Base-by-base conservation (phyloP, 2,329 filamentous ascomycete genomes). In the Trichoderma sp. region DNA sequence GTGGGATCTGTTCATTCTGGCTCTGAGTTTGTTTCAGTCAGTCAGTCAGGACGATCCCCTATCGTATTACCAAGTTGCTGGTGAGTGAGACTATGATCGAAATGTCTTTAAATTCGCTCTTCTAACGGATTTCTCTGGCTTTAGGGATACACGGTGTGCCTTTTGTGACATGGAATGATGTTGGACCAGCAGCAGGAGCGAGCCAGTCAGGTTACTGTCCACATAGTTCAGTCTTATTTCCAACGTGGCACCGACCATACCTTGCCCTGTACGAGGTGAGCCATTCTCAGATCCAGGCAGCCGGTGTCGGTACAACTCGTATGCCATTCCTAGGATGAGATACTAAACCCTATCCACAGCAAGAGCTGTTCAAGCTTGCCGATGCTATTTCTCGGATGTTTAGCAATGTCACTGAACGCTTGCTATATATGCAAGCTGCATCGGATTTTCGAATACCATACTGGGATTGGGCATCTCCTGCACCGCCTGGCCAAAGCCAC, bases 171-270 rank as follows among this genome's bases (percentile, higher is more conserved):
- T 90, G 87, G 86, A 86, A 84, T 34, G 85, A 82, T 39, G 88
- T 89, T 26, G 76, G 81, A 63, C 83, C 85, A 70, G 83, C 81
- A 2, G 77, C 84, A 3, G 88, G 87, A 2, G 88, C 86, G 72
- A 83, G 85, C 71, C 82, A 84, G 51, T 84, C 86, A 18, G 93
- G 93, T 64, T 97, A 94, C 79, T 97, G 94, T 79, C 88, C 89
- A 15, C 94, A 97, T 81, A 88, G 86, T 28, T 92, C 92, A 1
- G 89, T 91, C 53, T 83, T 96, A 18, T 96, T 97, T 79, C 89
- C 91, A 51, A 87, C 90, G 51, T 97, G 94, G 94, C 94, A 97
- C 84, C 88, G 94, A 64, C 92, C 93, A 1, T 97, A 95, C 80
- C 84, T 96, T 72, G 86, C 85, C 34, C 79, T 89, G 65, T 88